Base-by-base conservation (phyloP, 345 rosid genomes). In the Arabidopsis arenosa region DNA sequence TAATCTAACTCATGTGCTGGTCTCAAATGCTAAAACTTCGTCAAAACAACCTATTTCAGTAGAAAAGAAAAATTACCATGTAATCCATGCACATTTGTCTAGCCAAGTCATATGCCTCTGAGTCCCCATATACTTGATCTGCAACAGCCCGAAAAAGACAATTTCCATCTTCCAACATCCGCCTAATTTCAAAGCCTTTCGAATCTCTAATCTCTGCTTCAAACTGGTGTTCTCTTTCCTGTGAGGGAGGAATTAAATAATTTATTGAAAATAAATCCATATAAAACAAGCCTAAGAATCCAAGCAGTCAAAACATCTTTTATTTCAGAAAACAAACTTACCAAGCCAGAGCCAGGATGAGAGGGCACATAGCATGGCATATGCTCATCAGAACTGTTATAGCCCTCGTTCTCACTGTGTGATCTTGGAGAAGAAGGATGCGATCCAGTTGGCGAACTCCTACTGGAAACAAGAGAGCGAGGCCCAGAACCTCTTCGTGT, bases 331-430 rank as follows among this genome's bases (percentile, higher is more conserved):
- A 17, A 55, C 48, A 30, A 82, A 83, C 93, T 84, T 79, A 96
- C 99, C 43, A 61, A 48, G 74, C 87, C 98, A 78, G 80, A 59
- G 79, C 92, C 85, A 59, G 77, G 83, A 79, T 85, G 92, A 14
- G 96, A 87, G 64, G 93, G 87, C 52, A 63, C 88, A 69, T 70
- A 91, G 79, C 90, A 92, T 41, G 97, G 86, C 70, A 78, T 86
- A 82, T 93, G 98, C 84, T 96, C 99, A 90, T 96, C 99, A 36
- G 98, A 95, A 78, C 99, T 96, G 75, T 96, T 96, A 63, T 96
- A 96, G 45, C 99, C 99, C 79, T 96, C 99, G 65, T 66, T 83
- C 68, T 96, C 98, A 81, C 76, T 85, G 63, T 83, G 98, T 70
- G 99, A 90, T 84, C 96, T 86, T 55, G 99, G 99, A 76, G 99